Conservation (phyloP, 1,284 basidiomycete species). For the Meira miltonrushii region DNA sequence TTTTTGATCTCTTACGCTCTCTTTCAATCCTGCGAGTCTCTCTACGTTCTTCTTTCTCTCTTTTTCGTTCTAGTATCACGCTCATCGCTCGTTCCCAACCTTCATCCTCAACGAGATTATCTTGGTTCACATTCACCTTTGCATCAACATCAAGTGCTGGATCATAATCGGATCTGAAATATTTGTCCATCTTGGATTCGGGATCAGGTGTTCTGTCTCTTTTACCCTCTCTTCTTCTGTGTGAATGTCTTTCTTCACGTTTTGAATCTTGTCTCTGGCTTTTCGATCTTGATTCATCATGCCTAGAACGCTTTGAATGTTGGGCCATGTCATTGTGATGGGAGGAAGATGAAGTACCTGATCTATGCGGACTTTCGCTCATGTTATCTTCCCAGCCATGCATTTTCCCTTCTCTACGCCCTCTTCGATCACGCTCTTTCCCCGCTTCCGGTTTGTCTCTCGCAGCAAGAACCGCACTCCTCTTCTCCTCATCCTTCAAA, state of each 20-base stretch:
- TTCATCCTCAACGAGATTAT: conserved; percentile 18
- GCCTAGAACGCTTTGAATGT: neutral
- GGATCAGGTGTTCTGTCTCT: neutral
- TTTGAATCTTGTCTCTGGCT: neutral
- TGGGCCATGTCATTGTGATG: neutral
- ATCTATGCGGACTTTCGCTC: conserved; percentile 1
- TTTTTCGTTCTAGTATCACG: conserved; percentile 2
- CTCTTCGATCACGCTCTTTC: neutral
- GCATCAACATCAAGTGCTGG: conserved; percentile 15
- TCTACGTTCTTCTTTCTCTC: neutral
- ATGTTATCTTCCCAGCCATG: conserved; percentile 15
- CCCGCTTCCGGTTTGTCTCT: neutral
- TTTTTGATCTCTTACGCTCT: too few species aligned
- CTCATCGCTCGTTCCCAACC: conserved; percentile 21
- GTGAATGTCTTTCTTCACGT: neutral
- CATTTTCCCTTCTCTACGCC: conserved; percentile 4
- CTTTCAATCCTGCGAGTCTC: too few species aligned
- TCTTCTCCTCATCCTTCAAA: conserved; percentile 15
- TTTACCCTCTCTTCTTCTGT: conserved; percentile 5
- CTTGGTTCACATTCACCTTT: conserved; percentile 15
- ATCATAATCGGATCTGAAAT: conserved; percentile 34
- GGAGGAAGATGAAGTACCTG: neutral
- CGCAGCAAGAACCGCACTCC: neutral
- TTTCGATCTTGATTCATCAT: neutral
- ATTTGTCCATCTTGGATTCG: conserved; percentile 42